phyloP scores from a whole-genome alignment of 139 green algal species.

The Coccomyxa sp. region DNA sequence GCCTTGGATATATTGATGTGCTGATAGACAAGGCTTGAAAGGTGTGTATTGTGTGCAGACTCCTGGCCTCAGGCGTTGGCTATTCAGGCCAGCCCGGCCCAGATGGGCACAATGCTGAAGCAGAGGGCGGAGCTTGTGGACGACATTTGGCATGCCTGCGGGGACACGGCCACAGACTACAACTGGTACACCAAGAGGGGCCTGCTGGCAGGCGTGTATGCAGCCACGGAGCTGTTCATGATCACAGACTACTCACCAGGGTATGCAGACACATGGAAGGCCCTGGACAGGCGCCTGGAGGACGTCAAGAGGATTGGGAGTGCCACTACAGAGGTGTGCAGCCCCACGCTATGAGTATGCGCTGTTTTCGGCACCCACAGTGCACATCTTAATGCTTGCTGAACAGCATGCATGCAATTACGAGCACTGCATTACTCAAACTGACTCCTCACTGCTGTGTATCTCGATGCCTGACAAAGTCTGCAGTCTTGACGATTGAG shows the following conservation, averaged over 20 bases:
- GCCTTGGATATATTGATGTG: background rate
- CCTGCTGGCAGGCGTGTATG: constrained; percentile 51
- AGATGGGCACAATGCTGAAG: constrained; percentile 23
- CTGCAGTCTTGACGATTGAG: too few relatives aligned
- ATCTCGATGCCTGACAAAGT: too few relatives aligned
- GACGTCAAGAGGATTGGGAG: constrained; percentile 26
- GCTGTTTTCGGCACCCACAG: too few relatives aligned
- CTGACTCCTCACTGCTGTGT: too few relatives aligned
- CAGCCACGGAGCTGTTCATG: constrained; percentile 70
- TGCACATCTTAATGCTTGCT: too few relatives aligned
- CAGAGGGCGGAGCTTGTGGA: constrained; percentile 49
- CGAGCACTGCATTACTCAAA: too few relatives aligned
- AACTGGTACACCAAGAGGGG: constrained; percentile 68
- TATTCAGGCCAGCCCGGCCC: constrained; percentile 42
- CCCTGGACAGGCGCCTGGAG: constrained; percentile 44
- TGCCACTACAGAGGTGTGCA: constrained; percentile 9
- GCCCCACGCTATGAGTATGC: too few relatives aligned
- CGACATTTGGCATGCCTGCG: constrained; percentile 53
- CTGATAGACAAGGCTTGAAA: background rate
- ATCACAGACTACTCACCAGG: constrained; percentile 69
- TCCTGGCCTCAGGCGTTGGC: constrained; percentile 55
- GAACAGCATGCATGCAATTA: too few relatives aligned
- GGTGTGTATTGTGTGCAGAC: constrained; percentile 23
- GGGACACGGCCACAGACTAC: constrained; percentile 56
- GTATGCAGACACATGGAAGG: constrained; percentile 65